These are phyloP conservation scores for Fonsecaea multimorphosa DNA, from an alignment of 2,329 filamentous ascomycete species.

Conservation along the genomic window DNA sequence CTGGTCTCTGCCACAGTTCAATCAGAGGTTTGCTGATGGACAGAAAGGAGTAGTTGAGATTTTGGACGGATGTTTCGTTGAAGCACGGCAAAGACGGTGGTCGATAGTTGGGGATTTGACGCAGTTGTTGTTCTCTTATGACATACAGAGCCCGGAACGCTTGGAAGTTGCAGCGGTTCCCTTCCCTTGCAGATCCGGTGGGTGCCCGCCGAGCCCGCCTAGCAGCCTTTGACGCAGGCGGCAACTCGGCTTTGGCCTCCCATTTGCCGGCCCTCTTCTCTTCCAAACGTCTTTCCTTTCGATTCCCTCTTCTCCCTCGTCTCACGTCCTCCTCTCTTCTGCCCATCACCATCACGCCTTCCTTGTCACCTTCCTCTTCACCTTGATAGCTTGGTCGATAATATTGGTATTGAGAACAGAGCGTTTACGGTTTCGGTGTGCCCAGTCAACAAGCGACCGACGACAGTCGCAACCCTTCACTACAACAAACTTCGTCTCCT, in stretches of 20 bases:
- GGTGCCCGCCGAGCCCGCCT: no score
- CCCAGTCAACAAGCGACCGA: neutral
- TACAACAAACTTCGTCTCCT: neutral
- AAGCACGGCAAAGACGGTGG: conserved; percentile 7
- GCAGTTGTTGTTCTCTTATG: neutral
- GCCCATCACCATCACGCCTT: neutral
- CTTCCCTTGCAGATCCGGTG: neutral
- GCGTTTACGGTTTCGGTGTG: neutral
- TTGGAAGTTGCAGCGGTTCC: neutral
- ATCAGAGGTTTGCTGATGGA: neutral
- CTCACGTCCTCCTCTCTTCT: neutral
- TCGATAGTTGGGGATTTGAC: neutral
- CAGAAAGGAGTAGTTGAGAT: neutral
- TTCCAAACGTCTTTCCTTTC: neutral
- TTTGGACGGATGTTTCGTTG: neutral
- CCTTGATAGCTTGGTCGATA: neutral
- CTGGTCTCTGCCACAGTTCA: neutral
- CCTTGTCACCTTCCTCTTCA: neutral
- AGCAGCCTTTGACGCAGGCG: conserved; percentile 2
- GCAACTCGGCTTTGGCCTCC: conserved; percentile 2
- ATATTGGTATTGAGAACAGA: neutral
- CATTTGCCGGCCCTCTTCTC: neutral
- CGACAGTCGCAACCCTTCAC: neutral
- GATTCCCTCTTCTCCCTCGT: neutral
- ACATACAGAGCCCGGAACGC: no score